Evolutionary conservation across 805 yeast species (phyloP).

Genomic region (Vanderwaltozyma verrucispora): DNA sequence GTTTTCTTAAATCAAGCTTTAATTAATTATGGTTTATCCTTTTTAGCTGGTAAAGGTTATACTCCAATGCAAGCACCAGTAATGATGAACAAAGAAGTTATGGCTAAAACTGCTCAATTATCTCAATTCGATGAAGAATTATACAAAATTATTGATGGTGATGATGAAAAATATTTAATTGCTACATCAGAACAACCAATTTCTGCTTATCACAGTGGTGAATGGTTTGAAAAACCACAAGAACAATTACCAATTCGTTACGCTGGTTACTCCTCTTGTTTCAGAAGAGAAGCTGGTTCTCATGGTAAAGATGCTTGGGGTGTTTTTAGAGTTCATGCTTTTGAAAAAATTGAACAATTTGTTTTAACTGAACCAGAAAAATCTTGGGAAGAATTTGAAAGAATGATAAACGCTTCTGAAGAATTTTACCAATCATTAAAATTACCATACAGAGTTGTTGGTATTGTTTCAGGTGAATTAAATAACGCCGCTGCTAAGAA

Average conservation of each 20-base stretch:
- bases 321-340: conserved; percentile 96
- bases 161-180: conserved; percentile 92
- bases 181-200: conserved; percentile 99
- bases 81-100: conserved; percentile 98
- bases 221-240: conserved; percentile 96
- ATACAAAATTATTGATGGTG: conserved; percentile 94
- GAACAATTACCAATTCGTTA: conserved; percentile 95
- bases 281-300: conserved; percentile 98
- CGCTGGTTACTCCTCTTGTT: conserved; percentile 97
- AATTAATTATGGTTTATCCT: conserved; percentile 88
- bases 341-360: conserved; percentile 97
- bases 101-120: conserved; percentile 98
- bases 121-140: conserved; percentile 97
- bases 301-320: conserved; percentile 99
- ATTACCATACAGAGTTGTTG: conserved; percentile 93
- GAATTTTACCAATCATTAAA: conserved; percentile 87
- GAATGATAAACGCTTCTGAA: conserved; percentile 86
- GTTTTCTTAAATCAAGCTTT: conserved; percentile 97
- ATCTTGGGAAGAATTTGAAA: conserved; percentile 95
- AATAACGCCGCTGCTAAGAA: conserved; percentile 99
- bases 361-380: conserved; percentile 94
- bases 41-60: conserved; percentile 70
- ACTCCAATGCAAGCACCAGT: conserved; percentile 95
- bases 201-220: conserved; percentile 92
- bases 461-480: conserved; percentile 96